Evolutionary conservation across 768 basidiomycete genomes (phyloP), one percentile per base, ranked within the genome.

Genomic region (Russula olivacea): DNA sequence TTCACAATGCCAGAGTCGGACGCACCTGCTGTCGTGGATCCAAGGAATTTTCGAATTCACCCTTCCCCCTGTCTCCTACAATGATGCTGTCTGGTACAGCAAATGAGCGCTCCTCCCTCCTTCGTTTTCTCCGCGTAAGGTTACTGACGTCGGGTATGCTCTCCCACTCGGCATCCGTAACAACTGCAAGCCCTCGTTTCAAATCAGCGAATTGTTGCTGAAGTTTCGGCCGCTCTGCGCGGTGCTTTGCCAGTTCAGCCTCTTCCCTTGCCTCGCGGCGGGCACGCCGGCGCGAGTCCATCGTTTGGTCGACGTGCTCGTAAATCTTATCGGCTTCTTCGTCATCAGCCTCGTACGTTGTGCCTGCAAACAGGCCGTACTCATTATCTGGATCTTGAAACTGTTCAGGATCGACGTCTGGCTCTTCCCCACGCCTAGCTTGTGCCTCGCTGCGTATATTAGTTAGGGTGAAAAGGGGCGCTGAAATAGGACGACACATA

Each of bases 301-400:
- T 95, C 32, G 85, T 85, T 48, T 83, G 79, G 69, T 98, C 95
- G 1, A 98, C 95, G n/a, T 77, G 70, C 28, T 97, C 96, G 72
- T 96, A 99, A 56, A 97, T 97, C 71, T 82, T 83, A 74, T 98
- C 96, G 0, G 96, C 97, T 73, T 98, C 97, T 68, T 98, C 95
- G 65, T 99, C 97, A 67, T 98, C 97, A 61, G 89, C 88, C 72
- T 99, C 95, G 72, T 99, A 98, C 0, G 92, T 91, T 10, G 89
- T 95, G 14, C 95, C 94, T 4, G 94, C 91, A 71, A 99, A 98
- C 7, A 98, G 81, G 28, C 96, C 96, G 67, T 87, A 88, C 76
- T 98, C 95, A 72, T 98, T 96, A 72, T 99, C 97, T 25, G 96
- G 97, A 73, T 99, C 96, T 74, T 95, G 92, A 70, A 90, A 93